Base-by-base conservation (phyloP, 345 rosid species). In the Populus euphratica region DNA sequence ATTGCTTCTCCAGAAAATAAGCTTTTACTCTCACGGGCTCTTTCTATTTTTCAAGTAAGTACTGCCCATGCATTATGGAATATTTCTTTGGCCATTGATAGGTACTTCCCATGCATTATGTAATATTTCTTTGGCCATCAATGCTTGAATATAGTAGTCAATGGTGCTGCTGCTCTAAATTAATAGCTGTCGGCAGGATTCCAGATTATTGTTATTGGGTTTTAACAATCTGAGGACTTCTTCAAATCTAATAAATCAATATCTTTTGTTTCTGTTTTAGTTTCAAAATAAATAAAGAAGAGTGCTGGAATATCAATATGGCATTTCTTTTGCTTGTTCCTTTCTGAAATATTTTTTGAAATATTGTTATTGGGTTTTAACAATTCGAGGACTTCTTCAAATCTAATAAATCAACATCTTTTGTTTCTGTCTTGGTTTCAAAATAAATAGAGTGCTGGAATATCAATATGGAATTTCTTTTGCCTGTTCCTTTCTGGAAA, bases 31-130 rank as follows among this genome's bases (percentile, higher is more conserved):
- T 85, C 90, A 16, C 88, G 85, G 78, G 93, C 94, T 70, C 89
- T 92, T 36, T 43, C 88, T 1, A 92, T 93, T 56, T 93, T 95
- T 80, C 98, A 91, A 81, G 98, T 95, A 85, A 84, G 87, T 85
- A 52, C 31, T 4, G 33, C 5, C 67, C 68, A 18, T 56, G 73
- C 25, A 6, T 72, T 63, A 17, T 62, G 64, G 29, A 49, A 29
- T 11, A 36, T 56, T 54, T 73, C 61, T 7, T 73, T 41, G 44
- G 44, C 3, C 44, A 41, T 41, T 41, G 14, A 10, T 95, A 85
- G 83, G 86, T 85, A 61, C 39, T 6, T 25, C 13, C 61, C 68
- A 18, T 56, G 68, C 25, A 6, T 56, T 74, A 17, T 62, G 64
- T 25, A 56, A 56, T 56, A 9, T n/a, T n/a, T 56, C 5, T 4